phyloP scores from a whole-genome alignment of 2,329 filamentous ascomycete genomes.

The Aspergillus texensis region DNA sequence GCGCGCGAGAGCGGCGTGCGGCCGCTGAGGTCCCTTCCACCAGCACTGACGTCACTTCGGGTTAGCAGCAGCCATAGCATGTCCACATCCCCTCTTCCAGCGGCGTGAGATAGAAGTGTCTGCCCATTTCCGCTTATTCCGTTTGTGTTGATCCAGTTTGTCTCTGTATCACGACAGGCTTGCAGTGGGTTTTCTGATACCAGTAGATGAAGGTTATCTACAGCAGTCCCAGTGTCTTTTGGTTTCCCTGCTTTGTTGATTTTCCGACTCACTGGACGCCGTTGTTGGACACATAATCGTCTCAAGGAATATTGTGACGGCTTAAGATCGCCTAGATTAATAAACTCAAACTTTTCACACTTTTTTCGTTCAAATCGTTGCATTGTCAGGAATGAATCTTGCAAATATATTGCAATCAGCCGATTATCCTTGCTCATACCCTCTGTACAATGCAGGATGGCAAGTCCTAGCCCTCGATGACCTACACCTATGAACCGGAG shows the following conservation, averaged over 20 bases:
- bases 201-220: background rate
- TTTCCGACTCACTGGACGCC: background rate
- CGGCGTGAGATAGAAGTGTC: background rate
- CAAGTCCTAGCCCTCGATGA: background rate
- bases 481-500: background rate
- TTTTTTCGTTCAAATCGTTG: background rate
- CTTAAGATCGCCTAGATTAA: background rate
- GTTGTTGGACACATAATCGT: background rate
- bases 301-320: constrained; percentile 1
- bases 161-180: background rate
- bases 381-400: background rate
- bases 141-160: background rate
- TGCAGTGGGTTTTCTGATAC: background rate
- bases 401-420: background rate
- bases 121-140: background rate
- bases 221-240: background rate
- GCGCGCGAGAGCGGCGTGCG: background rate
- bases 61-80: constrained; percentile 5
- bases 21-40: background rate
- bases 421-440: background rate
- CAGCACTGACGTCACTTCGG: background rate
- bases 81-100: background rate
- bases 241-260: background rate
- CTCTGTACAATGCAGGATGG: background rate
- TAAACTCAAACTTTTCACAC: background rate